These are phyloP conservation scores for Fusarium oxysporum DNA, from an alignment of 2,329 filamentous ascomycete species.

Conservation along the genomic window DNA sequence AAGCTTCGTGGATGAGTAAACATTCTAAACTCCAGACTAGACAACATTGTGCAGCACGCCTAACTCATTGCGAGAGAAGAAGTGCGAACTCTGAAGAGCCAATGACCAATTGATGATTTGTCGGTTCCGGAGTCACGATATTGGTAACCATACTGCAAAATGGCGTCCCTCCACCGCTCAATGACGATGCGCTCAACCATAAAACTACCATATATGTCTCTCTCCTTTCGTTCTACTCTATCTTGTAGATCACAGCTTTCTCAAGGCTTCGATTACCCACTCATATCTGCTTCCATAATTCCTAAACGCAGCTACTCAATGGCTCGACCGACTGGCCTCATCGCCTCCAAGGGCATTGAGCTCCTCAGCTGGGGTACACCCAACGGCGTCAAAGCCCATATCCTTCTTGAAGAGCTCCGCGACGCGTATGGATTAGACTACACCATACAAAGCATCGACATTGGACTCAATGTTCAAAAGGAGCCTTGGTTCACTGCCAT, in stretches of 20 bases:
- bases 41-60: background rate
- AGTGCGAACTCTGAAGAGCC: background rate
- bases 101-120: background rate
- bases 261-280: background rate
- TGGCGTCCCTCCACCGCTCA: background rate
- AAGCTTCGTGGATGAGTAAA: slow-evolving; percentile 25
- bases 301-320: slow-evolving; percentile 32
- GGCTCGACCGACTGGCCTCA: slow-evolving; percentile 62
- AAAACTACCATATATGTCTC: background rate
- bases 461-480: slow-evolving; percentile 72
- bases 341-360: slow-evolving; percentile 73
- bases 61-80: background rate
- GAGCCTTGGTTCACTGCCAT: slow-evolving; percentile 73
- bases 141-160: background rate
- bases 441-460: slow-evolving; percentile 69
- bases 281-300: background rate
- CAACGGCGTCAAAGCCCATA: slow-evolving; percentile 67
- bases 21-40: background rate
- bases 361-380: slow-evolving; percentile 69
- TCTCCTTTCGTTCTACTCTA: background rate
- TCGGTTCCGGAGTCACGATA: background rate
- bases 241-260: background rate
- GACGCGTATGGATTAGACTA: slow-evolving; percentile 72
- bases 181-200: background rate
- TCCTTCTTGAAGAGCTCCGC: slow-evolving; percentile 74